These are phyloP conservation scores for Mycena floridula DNA, from an alignment of 768 basidiomycete species.

Conservation along the genomic window DNA sequence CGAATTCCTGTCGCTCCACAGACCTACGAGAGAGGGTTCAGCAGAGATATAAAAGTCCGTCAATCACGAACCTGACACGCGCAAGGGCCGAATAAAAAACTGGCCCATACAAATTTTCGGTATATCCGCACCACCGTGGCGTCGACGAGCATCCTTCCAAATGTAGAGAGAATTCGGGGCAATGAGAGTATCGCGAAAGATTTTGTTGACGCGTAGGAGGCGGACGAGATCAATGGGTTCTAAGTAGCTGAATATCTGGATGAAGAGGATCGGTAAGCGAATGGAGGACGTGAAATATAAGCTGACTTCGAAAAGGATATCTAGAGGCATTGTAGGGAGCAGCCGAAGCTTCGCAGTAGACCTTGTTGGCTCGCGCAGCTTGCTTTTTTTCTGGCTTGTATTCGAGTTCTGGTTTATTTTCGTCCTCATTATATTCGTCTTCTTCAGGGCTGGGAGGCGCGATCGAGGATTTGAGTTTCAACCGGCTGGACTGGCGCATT, in stretches of 20 bases:
- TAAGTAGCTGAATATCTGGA: conserved; percentile 21
- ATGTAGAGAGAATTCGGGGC: conserved; percentile 12
- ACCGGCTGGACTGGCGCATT: no score
- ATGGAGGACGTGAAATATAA: not conserved
- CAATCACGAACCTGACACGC: conserved; percentile 15
- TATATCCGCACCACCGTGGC: conserved; percentile 14
- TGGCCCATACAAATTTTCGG: conserved; percentile 20
- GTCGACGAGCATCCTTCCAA: conserved; percentile 16
- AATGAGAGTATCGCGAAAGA: no score
- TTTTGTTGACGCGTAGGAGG: conserved; percentile 22
- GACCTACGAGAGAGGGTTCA: no score
- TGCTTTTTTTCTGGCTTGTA: no score
- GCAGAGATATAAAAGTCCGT: no score
- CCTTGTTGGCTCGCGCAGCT: no score
- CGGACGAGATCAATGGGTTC: conserved; percentile 23
- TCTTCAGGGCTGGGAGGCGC: no score
- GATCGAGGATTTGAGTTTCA: no score
- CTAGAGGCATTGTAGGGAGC: conserved; percentile 16
- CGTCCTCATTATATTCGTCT: no score
- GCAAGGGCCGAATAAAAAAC: conserved; percentile 17
- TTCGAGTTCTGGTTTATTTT: no score
- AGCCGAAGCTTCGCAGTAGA: conserved; percentile 9
- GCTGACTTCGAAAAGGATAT: conserved; percentile 22
- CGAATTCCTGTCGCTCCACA: no score
- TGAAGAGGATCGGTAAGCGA: not conserved